Evolutionary conservation across 2,329 filamentous ascomycete species (phyloP), one percentile per base, ranked within the genome.

Genomic region (Rugonectria rugulosa): DNA sequence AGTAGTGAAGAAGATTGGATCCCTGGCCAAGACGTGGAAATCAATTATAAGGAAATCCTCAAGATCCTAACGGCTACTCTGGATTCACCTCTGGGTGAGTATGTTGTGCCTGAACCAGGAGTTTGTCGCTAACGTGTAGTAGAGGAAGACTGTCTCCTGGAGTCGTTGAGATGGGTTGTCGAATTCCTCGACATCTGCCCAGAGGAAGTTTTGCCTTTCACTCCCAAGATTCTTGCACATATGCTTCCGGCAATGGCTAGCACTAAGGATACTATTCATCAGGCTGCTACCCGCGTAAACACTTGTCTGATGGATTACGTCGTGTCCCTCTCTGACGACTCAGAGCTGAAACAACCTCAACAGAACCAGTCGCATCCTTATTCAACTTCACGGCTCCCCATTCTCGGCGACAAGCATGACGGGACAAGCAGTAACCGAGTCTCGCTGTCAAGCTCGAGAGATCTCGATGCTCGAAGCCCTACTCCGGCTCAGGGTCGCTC

Each of bases 101-200:
- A 37, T 24, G 11, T 15, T 24, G n/a, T n/a, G n/a, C n/a, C 34
- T n/a, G 15, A 2, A 4, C 10, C 11, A 11, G 11, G 2, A 15
- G 6, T 26, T 23, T 8, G 14, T 41, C 42, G n/a, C 62, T 70
- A 48, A 67, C 53, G 19, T 43, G 1, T 6, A 48, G 63, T 70
- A 88, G 93, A 97, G 71, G 92, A 98, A 71, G 91, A 97, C 68
- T 93, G 96, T 61, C 84, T 97, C 38, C 81, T 97, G 32, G 96
- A 96, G 48, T 92, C 93, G 3, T 80, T 99, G 23, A 86, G 92
- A 59, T 99, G 95, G 95, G 92, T 99, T 61, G 92, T 97, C 63
- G 90, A 90, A 56, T 97, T 99, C 71, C 89, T 99, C 64, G 93
- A 98, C 61, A 98, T 99, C 40, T 97, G 93, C 66, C 94, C 95